These are phyloP conservation scores for Cenchrus purpureus DNA, from an alignment of 176 grass and related monocot species.

Conservation along the genomic window DNA sequence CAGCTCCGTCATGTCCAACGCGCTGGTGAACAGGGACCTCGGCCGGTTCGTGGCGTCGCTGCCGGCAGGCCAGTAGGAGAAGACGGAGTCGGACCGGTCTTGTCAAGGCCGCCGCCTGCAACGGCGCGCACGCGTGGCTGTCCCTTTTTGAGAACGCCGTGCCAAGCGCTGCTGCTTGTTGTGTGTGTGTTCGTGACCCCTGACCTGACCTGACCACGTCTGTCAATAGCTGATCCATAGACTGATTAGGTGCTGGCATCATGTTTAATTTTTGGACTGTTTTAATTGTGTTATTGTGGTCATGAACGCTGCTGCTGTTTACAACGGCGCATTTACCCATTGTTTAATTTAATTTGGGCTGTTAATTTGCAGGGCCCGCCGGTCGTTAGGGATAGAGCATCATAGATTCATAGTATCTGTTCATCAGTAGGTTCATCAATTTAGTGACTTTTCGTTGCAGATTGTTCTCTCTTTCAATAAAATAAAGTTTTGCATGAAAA, in stretches of 20 bases:
- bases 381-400: not conserved
- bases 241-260: constrained; percentile 19
- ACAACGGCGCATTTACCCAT: constrained; percentile 6
- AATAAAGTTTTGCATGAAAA: not conserved
- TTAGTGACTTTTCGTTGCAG: not conserved
- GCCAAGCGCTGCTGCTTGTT: not conserved
- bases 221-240: constrained; percentile 17
- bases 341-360: constrained; percentile 5
- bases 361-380: not conserved
- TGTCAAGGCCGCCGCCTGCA: constrained; percentile 33
- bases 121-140: constrained; percentile 2
- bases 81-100: constrained; percentile 26
- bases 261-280: constrained; percentile 19
- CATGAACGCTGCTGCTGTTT: constrained; percentile 8
- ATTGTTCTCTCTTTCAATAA: not conserved
- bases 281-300: not conserved
- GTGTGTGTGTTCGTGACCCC: constrained; percentile 34
- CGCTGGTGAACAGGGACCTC: constrained; percentile 57
- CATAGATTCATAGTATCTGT: not conserved
- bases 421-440: not conserved
- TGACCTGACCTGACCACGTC: constrained; percentile 30
- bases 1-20: constrained; percentile 49
- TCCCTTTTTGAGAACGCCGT: constrained; percentile 28
- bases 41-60: constrained; percentile 51
- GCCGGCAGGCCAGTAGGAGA: not conserved